phyloP scores from a whole-genome alignment of 768 basidiomycete species.

The Tricholoma matsutake region DNA sequence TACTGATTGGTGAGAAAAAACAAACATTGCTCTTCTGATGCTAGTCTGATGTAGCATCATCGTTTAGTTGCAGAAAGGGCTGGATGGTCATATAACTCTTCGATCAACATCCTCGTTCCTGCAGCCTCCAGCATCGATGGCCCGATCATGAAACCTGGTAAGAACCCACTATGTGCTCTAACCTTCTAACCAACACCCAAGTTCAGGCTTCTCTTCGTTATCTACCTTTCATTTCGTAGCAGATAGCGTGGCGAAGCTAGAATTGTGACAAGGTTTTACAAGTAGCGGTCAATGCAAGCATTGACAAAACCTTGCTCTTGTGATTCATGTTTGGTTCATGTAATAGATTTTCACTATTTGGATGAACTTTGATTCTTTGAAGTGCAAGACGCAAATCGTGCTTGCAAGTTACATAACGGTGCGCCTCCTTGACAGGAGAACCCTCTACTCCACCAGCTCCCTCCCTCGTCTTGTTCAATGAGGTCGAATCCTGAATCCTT shows the following conservation, averaged over 20 bases:
- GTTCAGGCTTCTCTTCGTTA: constrained; percentile 42
- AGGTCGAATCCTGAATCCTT: no score
- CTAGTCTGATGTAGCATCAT: background rate
- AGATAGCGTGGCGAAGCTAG: constrained; percentile 51
- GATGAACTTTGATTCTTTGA: no score
- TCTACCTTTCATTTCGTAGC: constrained; percentile 48
- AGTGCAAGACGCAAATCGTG: no score
- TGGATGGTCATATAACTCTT: constrained; percentile 51
- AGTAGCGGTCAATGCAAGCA: no score
- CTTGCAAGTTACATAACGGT: no score
- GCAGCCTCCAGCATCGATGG: constrained; percentile 2
- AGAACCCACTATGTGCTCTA: background rate
- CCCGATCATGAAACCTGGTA: constrained; percentile 9
- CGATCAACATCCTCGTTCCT: constrained; percentile 45
- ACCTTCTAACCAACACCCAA: background rate
- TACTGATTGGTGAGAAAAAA: constrained; percentile 33
- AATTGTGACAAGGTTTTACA: constrained; percentile 23
- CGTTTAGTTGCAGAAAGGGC: constrained; percentile 38
- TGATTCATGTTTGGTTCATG: no score
- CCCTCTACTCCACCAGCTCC: no score
- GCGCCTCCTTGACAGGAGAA: no score
- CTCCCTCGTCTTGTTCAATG: no score
- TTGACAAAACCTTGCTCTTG: no score
- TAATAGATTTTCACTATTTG: no score
- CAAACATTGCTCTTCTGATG: background rate